Base-by-base conservation (phyloP, 352 stramenopile species). In the Phytophthora melonis region DNA sequence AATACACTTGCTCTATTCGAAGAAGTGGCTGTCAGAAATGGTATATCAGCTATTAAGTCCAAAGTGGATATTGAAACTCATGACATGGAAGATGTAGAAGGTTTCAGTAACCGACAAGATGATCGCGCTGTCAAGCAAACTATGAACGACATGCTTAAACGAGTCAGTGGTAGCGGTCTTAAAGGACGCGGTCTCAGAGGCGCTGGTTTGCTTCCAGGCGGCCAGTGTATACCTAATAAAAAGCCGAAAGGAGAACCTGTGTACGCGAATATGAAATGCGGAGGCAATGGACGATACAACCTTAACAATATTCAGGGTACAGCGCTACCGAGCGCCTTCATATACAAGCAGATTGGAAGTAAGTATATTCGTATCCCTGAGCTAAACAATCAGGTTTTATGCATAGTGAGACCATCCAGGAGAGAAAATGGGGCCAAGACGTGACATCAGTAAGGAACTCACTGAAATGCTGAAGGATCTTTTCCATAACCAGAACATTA, bases 361-460 rank as follows among this genome's bases (percentile, higher is more conserved):
- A 56, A 56, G 21, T 56, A 56, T 32, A 56, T 56, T 39, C 50
- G 50, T 32, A 56, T 56, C 3, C 50, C 50, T 18, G 50, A 56
- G 5, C 19, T 56, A 34, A 56, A 56, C 27, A 21, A 32, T 56
- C 8, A 32, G 8, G 21, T 32, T 6, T 32, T 56, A 56, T 34
- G 39, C 50, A 56, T 56, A 34, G 50, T 56, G 4, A 11, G 50
- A 27, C 21, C 50, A 11, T 36, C 19, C 0, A 0, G 23, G 2
- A 0, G 23, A 57, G 5, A 57, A 39, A 10, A n/a, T 39, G 14
- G 23, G 50, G 6, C 50, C 10, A n/a, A 36, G 23, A 57, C 13
- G 50, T 11, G 50, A 32, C 18, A 57, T 57, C 13, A 57, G 23
- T 11, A 39, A 57, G 10, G 23, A 5, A 3, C 21, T 57, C 10